phyloP scores from a whole-genome alignment of 2,329 filamentous ascomycete genomes.

The Ophiobolus disseminans region DNA sequence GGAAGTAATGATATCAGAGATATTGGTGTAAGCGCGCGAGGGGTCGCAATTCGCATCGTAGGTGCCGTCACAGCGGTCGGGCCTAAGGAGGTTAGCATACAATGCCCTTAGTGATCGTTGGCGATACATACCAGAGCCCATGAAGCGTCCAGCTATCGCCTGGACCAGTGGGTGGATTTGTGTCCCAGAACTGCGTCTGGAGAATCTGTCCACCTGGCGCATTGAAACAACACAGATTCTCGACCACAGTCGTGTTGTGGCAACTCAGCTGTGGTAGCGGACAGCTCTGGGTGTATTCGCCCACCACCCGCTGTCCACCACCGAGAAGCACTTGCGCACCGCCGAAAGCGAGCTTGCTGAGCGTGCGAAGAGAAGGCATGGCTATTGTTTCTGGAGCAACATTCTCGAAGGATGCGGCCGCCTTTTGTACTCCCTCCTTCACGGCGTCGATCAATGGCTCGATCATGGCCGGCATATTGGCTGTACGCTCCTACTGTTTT shows the following conservation, averaged over 20 bases:
- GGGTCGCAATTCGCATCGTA: constrained; percentile 72
- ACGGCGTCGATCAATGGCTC: constrained; percentile 27
- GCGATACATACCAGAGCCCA: constrained; percentile 64
- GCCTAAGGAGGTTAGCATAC: constrained; percentile 37
- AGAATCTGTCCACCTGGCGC: constrained; percentile 73
- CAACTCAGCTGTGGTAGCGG: constrained; percentile 64
- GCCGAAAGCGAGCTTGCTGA: constrained; percentile 47
- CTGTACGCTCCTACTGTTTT: constrained; percentile 5
- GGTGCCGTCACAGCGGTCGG: constrained; percentile 69
- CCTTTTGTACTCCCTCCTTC: constrained; percentile 37
- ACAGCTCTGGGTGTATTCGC: constrained; percentile 32
- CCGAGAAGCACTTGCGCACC: constrained; percentile 45
- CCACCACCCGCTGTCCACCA: constrained; percentile 36
- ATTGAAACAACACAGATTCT: constrained; percentile 77
- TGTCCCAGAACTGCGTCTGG: constrained; percentile 81
- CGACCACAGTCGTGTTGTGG: constrained; percentile 65
- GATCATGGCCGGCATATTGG: constrained; percentile 31
- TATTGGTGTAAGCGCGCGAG: constrained; percentile 68
- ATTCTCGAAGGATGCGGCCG: constrained; percentile 14
- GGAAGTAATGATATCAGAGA: constrained; percentile 66
- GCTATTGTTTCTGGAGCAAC: constrained; percentile 18
- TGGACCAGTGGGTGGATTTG: constrained; percentile 68
- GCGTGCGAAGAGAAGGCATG: constrained; percentile 45
- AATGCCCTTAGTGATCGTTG: not conserved
- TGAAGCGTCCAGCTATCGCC: constrained; percentile 76